Percentiles rank a stretch among this genome's conserved stretches.
Evolutionary conservation across 441 rosid genomes (phyloP).

Genomic region (Capsella rubella): DNA sequence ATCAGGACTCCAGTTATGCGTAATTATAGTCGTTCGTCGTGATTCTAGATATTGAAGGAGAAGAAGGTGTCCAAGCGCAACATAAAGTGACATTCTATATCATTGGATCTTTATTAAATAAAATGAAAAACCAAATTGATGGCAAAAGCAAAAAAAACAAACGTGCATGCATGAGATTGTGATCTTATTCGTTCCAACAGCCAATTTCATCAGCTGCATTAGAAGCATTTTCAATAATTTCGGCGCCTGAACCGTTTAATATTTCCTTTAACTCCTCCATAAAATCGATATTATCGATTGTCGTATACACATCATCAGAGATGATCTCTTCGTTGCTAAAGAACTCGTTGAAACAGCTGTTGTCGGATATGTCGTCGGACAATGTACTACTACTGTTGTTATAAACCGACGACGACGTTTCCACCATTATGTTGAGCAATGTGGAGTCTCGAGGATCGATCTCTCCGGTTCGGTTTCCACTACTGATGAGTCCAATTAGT

Average conservation of each 20-base stretch:
- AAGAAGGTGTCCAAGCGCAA: too few relatives aligned
- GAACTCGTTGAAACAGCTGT: slow-evolving; percentile 4
- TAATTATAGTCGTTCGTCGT: too few relatives aligned
- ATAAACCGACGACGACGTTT: not conserved
- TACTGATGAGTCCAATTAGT: slow-evolving; percentile 35
- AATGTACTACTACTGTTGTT: not conserved
- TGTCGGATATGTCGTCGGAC: slow-evolving; percentile 11
- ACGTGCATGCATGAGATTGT: not conserved
- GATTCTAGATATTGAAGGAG: too few relatives aligned
- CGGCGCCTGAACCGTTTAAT: slow-evolving; percentile 5
- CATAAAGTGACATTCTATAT: not conserved
- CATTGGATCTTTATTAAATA: not conserved
- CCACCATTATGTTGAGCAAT: slow-evolving; percentile 7
- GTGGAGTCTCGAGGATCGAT: slow-evolving; percentile 6
- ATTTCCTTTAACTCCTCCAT: slow-evolving; percentile 41
- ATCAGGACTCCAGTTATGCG: too few relatives aligned
- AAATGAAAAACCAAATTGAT: too few relatives aligned
- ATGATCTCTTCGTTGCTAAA: slow-evolving; percentile 31
- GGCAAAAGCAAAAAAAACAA: too few relatives aligned
- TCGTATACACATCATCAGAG: slow-evolving; percentile 2
- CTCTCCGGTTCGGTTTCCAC: slow-evolving; percentile 26
- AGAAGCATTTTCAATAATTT: slow-evolving; percentile 13
- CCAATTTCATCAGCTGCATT: slow-evolving; percentile 30
- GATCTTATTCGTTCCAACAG: slow-evolving; percentile 31
- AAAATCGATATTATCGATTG: slow-evolving; percentile 32